Conservation (phyloP, 257 asterid genomes). For the Ballota nigra region DNA sequence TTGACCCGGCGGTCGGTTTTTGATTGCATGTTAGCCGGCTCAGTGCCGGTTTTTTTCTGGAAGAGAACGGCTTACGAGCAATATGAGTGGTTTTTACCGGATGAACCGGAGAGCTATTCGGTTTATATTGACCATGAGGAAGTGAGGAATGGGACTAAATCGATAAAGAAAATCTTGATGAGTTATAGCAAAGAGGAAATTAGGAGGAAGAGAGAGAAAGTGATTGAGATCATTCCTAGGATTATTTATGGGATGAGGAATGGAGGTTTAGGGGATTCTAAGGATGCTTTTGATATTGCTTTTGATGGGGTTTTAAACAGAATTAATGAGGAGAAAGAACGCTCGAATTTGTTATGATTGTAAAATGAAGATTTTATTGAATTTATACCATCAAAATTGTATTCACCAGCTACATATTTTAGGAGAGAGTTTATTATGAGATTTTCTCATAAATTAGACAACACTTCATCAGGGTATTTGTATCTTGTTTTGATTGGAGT, state of each 20-base stretch:
- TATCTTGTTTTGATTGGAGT: too few relatives aligned
- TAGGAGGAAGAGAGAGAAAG: conserved; percentile 40
- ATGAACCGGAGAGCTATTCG: conserved; percentile 40
- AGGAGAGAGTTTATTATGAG: too few relatives aligned
- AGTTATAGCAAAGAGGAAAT: conserved; percentile 37
- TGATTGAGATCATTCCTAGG: conserved; percentile 46
- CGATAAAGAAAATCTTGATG: conserved; percentile 32
- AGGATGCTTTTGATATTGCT: conserved; percentile 50
- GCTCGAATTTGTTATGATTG: background rate
- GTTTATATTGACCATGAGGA: conserved; percentile 36
- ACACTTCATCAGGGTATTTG: too few relatives aligned
- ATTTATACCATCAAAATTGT: too few relatives aligned
- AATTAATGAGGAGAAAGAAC: conserved; percentile 30
- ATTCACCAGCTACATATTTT: too few relatives aligned
- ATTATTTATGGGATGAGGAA: conserved; percentile 28
- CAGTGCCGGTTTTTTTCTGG: conserved; percentile 53
- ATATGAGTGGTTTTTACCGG: conserved; percentile 43
- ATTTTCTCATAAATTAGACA: too few relatives aligned
- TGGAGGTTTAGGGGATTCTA: conserved; percentile 23
- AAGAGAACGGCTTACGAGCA: conserved; percentile 37
- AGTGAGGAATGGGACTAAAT: conserved; percentile 31
- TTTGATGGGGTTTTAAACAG: conserved; percentile 34
- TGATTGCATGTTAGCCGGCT: conserved; percentile 56
- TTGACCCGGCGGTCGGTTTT: conserved; percentile 42
- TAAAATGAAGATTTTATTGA: background rate